Percentiles rank a stretch among this genome's conserved stretches.
Evolutionary conservation across 257 asterid genomes (phyloP).

Genomic region (Jaltomata sinuosa): DNA sequence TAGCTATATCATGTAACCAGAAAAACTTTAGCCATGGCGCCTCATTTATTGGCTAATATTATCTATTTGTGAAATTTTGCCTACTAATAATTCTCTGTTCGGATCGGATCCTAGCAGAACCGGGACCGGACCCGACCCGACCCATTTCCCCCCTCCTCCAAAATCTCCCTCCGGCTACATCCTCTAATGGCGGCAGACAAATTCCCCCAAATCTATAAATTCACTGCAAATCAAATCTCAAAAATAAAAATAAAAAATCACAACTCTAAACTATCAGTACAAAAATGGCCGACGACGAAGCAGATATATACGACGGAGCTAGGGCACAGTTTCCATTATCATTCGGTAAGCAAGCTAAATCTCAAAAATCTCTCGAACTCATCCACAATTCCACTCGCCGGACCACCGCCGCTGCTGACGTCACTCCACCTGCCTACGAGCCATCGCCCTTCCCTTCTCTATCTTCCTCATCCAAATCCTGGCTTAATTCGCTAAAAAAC

Average conservation of each 20-base stretch:
- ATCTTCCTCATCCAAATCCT: conserved; percentile 48
- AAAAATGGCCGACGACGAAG: conserved; percentile 74
- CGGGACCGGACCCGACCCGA: background rate
- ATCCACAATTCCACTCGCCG: conserved; percentile 89
- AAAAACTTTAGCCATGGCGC: too few relatives aligned
- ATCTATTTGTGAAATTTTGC: too few relatives aligned
- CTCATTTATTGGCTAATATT: too few relatives aligned
- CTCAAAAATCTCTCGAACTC: conserved; percentile 54
- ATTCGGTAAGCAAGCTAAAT: conserved; percentile 73
- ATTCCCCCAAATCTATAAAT: conserved; percentile 14
- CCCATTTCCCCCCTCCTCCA: background rate
- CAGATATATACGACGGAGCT: conserved; percentile 58
- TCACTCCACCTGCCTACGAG: background rate
- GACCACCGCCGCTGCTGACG: background rate
- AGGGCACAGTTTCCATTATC: conserved; percentile 71
- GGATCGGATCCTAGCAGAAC: background rate
- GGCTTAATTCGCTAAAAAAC: conserved; percentile 45
- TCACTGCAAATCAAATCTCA: conserved; percentile 3
- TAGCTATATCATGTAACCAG: too few relatives aligned
- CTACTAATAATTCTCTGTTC: too few relatives aligned
- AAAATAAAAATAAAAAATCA: background rate
- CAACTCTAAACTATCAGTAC: too few relatives aligned
- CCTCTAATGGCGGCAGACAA: conserved; percentile 2
- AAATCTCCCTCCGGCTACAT: background rate
- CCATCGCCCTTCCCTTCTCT: conserved; percentile 30